A percentile compares a stretch with the other conserved stretches of the same genome.
Conservation (phyloP, 768 basidiomycete genomes). For the Exidia glandulosa region DNA sequence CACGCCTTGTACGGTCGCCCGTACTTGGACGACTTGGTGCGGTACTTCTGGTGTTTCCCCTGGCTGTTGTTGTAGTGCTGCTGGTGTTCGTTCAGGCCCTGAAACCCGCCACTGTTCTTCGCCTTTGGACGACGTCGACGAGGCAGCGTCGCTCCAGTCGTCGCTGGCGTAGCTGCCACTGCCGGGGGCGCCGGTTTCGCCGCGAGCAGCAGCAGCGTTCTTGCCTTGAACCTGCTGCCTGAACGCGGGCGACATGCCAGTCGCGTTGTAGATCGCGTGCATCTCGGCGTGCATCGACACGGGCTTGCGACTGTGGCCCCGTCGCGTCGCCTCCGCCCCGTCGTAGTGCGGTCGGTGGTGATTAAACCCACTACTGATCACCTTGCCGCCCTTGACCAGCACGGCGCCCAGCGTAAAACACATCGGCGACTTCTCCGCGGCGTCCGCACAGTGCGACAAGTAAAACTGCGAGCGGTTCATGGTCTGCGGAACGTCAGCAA, state of each 20-base stretch:
- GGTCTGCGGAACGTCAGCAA: background rate
- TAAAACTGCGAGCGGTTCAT: conserved; percentile 43
- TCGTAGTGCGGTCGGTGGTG: conserved; percentile 46
- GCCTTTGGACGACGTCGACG: background rate
- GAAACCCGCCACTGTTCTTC: conserved; percentile 1
- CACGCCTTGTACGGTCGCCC: background rate
- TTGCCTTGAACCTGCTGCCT: conserved; percentile 40
- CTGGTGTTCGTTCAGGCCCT: conserved; percentile 1
- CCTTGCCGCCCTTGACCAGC: conserved; percentile 48
- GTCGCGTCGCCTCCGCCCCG: conserved; percentile 24
- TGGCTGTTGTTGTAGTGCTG: background rate
- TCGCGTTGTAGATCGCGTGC: conserved; percentile 45
- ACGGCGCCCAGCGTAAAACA: conserved; percentile 36
- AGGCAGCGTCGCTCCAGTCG: background rate
- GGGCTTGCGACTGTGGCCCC: conserved; percentile 28
- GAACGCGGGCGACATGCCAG: conserved; percentile 39
- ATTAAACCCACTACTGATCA: conserved; percentile 41
- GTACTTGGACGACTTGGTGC: background rate
- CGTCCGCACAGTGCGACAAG: conserved; percentile 37
- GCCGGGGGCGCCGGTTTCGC: too few relatives aligned
- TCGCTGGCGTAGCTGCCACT: too few relatives aligned
- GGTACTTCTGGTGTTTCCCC: background rate
- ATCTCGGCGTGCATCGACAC: conserved; percentile 47
- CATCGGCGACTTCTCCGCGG: conserved; percentile 41
- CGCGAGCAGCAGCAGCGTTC: conserved; percentile 6